A percentile compares a stretch with the other conserved stretches of the same genome.
phyloP scores from a whole-genome alignment of 768 basidiomycete species.

The Mycena rosella region DNA sequence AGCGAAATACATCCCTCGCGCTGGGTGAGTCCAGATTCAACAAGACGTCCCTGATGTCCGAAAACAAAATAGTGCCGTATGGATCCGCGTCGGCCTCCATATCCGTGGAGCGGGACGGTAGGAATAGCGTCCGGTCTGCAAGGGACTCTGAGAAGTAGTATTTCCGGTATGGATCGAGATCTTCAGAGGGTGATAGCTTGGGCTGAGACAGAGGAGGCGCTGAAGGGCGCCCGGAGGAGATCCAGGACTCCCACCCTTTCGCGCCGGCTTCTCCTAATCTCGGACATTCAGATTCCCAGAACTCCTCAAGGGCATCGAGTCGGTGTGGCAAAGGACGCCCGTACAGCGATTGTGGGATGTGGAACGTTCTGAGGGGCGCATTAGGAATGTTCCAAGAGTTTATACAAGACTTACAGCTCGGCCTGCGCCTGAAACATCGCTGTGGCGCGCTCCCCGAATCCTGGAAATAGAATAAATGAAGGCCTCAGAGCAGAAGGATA shows the following conservation, averaged over 20 bases:
- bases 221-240: constrained; percentile 49
- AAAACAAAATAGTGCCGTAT: constrained; percentile 78
- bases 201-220: constrained; percentile 24
- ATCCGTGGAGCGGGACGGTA: constrained; percentile 70
- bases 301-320: constrained; percentile 77
- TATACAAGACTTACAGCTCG: constrained; percentile 71
- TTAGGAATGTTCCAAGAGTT: constrained; percentile 1
- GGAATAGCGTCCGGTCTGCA: constrained; percentile 56
- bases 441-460: constrained; percentile 78
- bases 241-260: constrained; percentile 79
- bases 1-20: constrained; percentile 70
- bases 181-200: constrained; percentile 28
- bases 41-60: constrained; percentile 74
- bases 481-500: neutral
- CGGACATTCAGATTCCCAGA: constrained; percentile 87
- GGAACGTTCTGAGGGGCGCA: constrained; percentile 63
- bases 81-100: constrained; percentile 70
- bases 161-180: constrained; percentile 73
- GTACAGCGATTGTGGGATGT: constrained; percentile 61
- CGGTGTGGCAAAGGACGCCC: constrained; percentile 59
- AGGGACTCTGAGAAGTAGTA: constrained; percentile 74
- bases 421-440: constrained; percentile 88
- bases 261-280: constrained; percentile 79
- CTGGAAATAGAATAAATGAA: constrained; percentile 52
- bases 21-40: constrained; percentile 58